A percentile compares a stretch with the other conserved stretches of the same genome.
Conservation (phyloP, 805 yeast species). For the Suhomyces emberorum region DNA sequence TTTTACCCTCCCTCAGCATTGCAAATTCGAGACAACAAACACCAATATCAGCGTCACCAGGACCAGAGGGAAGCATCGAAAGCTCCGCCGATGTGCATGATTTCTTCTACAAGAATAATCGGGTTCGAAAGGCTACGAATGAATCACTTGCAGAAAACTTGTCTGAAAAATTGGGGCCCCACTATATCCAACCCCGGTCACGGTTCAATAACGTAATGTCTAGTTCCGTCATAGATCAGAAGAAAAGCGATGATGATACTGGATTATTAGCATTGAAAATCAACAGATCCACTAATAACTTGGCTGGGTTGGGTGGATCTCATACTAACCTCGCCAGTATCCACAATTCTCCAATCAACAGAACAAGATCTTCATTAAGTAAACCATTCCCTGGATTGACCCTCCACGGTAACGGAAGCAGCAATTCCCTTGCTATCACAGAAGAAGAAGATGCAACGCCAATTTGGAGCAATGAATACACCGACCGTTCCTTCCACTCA, state of each 20-base stretch:
- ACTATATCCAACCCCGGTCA: constrained; percentile 45
- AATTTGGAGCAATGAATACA: constrained; percentile 8
- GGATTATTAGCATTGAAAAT: constrained; percentile 37
- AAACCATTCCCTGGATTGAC: constrained; percentile 17
- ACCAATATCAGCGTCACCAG: constrained; percentile 13
- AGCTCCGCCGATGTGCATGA: constrained; percentile 52
- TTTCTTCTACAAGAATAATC: constrained; percentile 39
- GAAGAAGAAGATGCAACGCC: constrained; percentile 24
- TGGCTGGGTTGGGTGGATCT: constrained; percentile 15
- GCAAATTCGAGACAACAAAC: constrained; percentile 27
- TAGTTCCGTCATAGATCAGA: constrained; percentile 34
- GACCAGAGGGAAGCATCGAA: constrained; percentile 6
- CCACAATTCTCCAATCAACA: constrained; percentile 5
- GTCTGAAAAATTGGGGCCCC: constrained; percentile 26
- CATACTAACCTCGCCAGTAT: constrained; percentile 11
- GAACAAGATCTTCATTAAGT: constrained; percentile 16
- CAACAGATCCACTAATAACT: constrained; percentile 28
- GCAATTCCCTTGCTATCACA: constrained; percentile 28
- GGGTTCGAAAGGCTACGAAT: constrained; percentile 3
- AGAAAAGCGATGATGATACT: constrained; percentile 24
- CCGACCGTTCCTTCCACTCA: constrained; percentile 8
- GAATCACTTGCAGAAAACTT: constrained; percentile 18
- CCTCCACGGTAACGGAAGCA: constrained; percentile 24
- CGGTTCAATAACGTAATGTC: constrained; percentile 27
- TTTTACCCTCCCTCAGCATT: constrained; percentile 36